Evolutionary conservation across 768 basidiomycete species (phyloP).

Genomic region (Termitomyces heimii): DNA sequence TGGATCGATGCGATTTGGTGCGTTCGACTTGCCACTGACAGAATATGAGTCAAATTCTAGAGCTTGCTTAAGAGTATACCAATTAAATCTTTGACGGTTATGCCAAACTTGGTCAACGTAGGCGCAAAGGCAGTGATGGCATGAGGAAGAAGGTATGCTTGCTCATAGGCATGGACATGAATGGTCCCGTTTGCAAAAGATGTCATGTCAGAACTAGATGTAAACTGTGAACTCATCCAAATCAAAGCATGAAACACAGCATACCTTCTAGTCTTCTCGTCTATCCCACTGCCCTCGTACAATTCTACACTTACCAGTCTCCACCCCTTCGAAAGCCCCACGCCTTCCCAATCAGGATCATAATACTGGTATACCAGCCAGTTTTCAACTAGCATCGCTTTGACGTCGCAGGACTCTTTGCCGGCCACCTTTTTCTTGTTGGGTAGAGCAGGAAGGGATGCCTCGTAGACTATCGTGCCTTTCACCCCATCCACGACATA

Average conservation of each 20-base stretch:
- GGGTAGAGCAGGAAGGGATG: constrained; percentile 39
- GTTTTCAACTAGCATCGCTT: constrained; percentile 74
- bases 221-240: not conserved
- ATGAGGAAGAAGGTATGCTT: constrained; percentile 65
- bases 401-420: constrained; percentile 49
- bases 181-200: constrained; percentile 44
- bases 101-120: constrained; percentile 85
- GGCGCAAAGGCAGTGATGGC: constrained; percentile 64
- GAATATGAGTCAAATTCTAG: not conserved
- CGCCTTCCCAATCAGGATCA: constrained; percentile 45
- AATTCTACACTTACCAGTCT: constrained; percentile 80
- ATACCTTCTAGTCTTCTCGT: constrained; percentile 71
- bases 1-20: constrained; percentile 73
- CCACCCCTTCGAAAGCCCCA: constrained; percentile 56
- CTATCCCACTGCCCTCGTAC: constrained; percentile 68
- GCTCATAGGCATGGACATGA: constrained; percentile 54
- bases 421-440: constrained; percentile 16
- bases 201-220: constrained; percentile 36
- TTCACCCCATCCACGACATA: constrained; percentile 79
- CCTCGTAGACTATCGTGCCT: constrained; percentile 70
- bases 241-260: constrained; percentile 15
- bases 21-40: constrained; percentile 68
- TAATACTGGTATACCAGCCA: constrained; percentile 91
- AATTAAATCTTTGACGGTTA: constrained; percentile 81
- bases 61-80: constrained; percentile 37